Evolutionary conservation across 805 yeast genomes (phyloP), one percentile per base, ranked within the genome.

Genomic region (Cyberlindnera suaveolens): DNA sequence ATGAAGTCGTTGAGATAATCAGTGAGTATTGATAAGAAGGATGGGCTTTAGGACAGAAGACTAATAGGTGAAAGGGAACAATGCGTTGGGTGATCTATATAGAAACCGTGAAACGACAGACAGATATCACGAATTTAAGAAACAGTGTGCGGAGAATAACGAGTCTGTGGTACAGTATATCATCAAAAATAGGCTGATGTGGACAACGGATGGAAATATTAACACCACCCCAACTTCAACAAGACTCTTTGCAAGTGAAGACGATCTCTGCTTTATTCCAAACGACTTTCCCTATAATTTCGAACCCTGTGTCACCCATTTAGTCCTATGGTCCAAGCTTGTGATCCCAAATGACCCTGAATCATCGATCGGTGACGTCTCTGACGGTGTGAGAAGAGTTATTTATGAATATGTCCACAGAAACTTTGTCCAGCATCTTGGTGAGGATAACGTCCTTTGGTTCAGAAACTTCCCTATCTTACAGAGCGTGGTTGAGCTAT

Each of bases 241-340:
- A 46, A 6, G 46, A 43, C 39, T 51, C 41, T 58, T 66, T 44
- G 44, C 56, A 1, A 40, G 53, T 15, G 56, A 63, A 6, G 44
- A 46, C 10, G 72, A 74, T 30, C 58, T 62, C 29, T 57, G 65
- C 34, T 64, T 80, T 29, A 61, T 77, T 16, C 20, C 30, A 13
- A 85, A 85, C 57, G 80, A 78, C 47, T 85, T 80, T 61, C 89
- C 89, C 0, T 85, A 85, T 62, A 71, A 74, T 51, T 74, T 82
- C 47, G 78, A 71, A 31, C 48, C 56, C 0, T 68, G 67, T 35
- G 70, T 82, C 5, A 60, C 62, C 5, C 91, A 84, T 59, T 56
- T 83, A 14, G 73, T 85, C 36, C 70, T 80, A 1, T 85, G 93
- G 91, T 70, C 82, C 2, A 82, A 82, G 54, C 62, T 74, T 16